These are phyloP conservation scores for Eimeria brunetti DNA, from an alignment of 169 alveolate species.

Conservation along the genomic window DNA sequence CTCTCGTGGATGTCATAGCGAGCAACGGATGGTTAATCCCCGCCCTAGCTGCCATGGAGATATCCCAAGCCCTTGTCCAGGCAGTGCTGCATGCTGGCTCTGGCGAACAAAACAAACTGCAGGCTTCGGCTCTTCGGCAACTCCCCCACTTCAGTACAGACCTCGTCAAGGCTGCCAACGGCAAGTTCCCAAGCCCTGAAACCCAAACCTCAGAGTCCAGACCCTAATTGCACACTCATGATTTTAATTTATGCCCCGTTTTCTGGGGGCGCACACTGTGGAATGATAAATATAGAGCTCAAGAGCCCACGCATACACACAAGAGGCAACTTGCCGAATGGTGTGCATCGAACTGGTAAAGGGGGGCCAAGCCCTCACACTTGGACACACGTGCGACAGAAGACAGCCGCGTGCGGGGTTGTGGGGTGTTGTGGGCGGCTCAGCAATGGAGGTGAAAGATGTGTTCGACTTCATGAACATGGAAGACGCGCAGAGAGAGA, in stretches of 20 bases:
- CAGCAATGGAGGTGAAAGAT: constrained; percentile 92
- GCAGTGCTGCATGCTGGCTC: constrained; percentile 92
- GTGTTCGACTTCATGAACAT: constrained; percentile 96
- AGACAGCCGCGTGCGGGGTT: background rate
- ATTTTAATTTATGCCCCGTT: background rate
- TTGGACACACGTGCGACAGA: background rate
- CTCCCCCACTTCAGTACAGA: constrained; percentile 93
- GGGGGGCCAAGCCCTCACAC: background rate
- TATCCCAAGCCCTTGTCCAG: constrained; percentile 98
- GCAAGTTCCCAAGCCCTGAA: constrained; percentile 40
- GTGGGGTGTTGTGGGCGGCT: constrained; percentile 50
- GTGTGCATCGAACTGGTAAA: background rate
- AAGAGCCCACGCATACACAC: background rate
- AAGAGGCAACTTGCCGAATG: background rate
- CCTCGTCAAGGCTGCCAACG: constrained; percentile 90
- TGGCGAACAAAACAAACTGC: constrained; percentile 74
- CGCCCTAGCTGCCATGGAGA: constrained; percentile 97
- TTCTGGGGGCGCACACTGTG: background rate
- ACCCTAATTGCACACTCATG: background rate
- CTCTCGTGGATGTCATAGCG: constrained; percentile 98
- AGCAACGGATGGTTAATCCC: constrained; percentile 97
- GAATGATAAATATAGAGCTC: background rate
- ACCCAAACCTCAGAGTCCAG: background rate
- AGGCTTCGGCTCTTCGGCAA: constrained; percentile 93
- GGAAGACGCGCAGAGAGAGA: constrained; percentile 97